Evolutionary conservation across 179 eudicot species (phyloP).

Genomic region (Nepenthes alata): DNA sequence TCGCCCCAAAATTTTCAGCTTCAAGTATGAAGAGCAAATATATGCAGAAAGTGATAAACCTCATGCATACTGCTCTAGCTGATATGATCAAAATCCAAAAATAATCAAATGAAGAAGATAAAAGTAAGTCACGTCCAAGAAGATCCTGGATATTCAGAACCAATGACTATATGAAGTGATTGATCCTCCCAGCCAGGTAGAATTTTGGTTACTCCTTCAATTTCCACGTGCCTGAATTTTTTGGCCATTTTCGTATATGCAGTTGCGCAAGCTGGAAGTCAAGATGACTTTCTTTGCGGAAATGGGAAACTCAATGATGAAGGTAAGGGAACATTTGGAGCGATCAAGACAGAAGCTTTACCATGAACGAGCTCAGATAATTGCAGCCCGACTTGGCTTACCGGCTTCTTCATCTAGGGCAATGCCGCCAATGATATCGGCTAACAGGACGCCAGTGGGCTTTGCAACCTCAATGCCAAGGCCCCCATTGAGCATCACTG

Average conservation of each 20-base stretch:
- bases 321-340: slow-evolving; percentile 74
- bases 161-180: neutral
- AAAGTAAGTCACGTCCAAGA: too few relatives aligned
- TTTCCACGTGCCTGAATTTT: slow-evolving; percentile 4
- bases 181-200: neutral
- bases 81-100: neutral
- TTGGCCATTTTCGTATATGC: slow-evolving; percentile 17
- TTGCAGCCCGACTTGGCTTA: slow-evolving; percentile 72
- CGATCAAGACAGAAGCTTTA: slow-evolving; percentile 80
- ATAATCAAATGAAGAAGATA: neutral
- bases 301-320: slow-evolving; percentile 59
- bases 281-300: slow-evolving; percentile 81
- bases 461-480: slow-evolving; percentile 43
- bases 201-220: neutral
- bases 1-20: too few relatives aligned
- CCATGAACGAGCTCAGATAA: slow-evolving; percentile 82
- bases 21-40: too few relatives aligned
- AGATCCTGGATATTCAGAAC: too few relatives aligned
- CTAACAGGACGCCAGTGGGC: slow-evolving; percentile 47
- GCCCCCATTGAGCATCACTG: slow-evolving; percentile 42
- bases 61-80: too few relatives aligned
- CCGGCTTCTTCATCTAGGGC: slow-evolving; percentile 47
- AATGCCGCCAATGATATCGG: slow-evolving; percentile 41
- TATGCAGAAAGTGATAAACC: too few relatives aligned
- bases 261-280: slow-evolving; percentile 79